These are phyloP conservation scores for Magnolia changhungtana DNA, from an alignment of 164 flowering plant genomes.

Conservation along the genomic window DNA sequence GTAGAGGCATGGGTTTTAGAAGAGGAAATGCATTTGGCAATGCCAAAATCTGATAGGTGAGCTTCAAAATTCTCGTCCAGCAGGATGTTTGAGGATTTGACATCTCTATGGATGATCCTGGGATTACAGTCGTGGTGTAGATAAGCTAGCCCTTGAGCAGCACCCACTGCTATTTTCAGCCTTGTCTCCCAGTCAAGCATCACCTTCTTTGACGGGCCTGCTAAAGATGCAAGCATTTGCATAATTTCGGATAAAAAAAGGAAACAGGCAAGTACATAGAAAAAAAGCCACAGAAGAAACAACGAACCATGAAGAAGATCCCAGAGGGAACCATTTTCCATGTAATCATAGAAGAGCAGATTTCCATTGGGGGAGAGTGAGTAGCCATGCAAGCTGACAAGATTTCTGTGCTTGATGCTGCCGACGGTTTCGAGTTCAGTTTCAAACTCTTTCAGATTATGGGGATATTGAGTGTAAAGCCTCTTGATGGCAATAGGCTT, in stretches of 20 bases:
- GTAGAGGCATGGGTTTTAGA: constrained; percentile 84
- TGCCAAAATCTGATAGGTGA: constrained; percentile 92
- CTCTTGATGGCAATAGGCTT: constrained; percentile 87
- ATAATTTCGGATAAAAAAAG: not conserved
- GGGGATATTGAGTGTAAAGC: constrained; percentile 56
- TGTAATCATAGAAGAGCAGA: constrained; percentile 90
- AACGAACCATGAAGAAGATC: constrained; percentile 87
- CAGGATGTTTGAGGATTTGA: constrained; percentile 85
- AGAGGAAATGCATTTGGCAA: constrained; percentile 69
- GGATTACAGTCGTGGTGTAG: constrained; percentile 96
- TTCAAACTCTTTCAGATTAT: constrained; percentile 71
- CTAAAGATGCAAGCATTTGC: not conserved
- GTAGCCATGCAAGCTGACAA: constrained; percentile 88
- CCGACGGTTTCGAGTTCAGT: constrained; percentile 88
- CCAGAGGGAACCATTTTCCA: constrained; percentile 96
- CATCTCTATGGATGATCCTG: constrained; percentile 79
- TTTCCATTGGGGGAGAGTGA: constrained; percentile 70
- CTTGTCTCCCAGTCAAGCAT: constrained; percentile 93
- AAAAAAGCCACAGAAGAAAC: not conserved
- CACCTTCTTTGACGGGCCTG: constrained; percentile 77
- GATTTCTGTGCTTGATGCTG: constrained; percentile 82
- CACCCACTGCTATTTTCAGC: constrained; percentile 78
- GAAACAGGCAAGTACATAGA: not conserved
- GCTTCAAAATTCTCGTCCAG: constrained; percentile 87
- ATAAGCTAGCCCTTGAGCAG: constrained; percentile 90